Conservation (phyloP, 495 filamentous ascomycete genomes). For the Xylaria nigripes region DNA sequence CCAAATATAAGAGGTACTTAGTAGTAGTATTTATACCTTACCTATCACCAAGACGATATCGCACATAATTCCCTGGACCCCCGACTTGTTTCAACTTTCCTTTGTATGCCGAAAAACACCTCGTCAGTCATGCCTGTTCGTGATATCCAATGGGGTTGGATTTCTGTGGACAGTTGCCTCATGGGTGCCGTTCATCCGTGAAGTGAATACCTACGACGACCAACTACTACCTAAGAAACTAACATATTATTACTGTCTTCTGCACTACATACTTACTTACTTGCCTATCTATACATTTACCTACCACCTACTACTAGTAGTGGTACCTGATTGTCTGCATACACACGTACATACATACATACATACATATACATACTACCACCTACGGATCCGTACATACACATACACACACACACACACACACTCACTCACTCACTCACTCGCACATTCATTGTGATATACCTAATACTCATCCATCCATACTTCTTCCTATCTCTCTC, state of each 20-base stretch:
- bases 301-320: no score
- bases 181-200: neutral
- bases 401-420: neutral
- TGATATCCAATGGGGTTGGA: neutral
- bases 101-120: neutral
- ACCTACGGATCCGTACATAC: neutral
- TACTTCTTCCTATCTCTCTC: neutral
- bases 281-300: no score
- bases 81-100: neutral
- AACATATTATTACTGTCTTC: no score
- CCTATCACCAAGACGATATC: no score
- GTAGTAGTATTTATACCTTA: no score
- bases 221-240: no score
- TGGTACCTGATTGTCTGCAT: no score
- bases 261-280: no score
- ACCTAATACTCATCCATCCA: neutral
- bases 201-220: neutral
- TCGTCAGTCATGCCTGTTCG: conserved; percentile 5
- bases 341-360: no score
- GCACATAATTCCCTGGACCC: no score
- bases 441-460: neutral
- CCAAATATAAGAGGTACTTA: no score
- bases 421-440: neutral
- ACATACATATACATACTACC: no score
- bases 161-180: neutral